phyloP scores from a whole-genome alignment of 768 basidiomycete species.

The Russula emetica region DNA sequence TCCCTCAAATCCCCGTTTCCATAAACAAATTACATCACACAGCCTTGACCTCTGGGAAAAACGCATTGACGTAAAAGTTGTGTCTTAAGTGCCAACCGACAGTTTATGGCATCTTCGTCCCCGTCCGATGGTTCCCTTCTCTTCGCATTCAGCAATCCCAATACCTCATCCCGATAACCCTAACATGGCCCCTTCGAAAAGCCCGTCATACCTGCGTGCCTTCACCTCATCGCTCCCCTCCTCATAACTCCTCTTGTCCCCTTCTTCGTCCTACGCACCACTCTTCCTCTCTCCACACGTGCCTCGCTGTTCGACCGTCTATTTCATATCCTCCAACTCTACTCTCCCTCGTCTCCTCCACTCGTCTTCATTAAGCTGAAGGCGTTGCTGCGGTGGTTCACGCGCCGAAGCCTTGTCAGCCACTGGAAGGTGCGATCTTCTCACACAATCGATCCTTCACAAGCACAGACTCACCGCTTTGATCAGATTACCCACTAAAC shows the following conservation, averaged over 20 bases:
- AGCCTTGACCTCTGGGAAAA: neutral
- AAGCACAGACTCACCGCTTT: neutral
- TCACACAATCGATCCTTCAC: slow-evolving; percentile 1
- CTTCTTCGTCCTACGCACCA: neutral
- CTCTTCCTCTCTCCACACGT: neutral
- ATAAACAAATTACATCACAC: slow-evolving; percentile 8
- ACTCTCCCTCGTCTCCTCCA: neutral
- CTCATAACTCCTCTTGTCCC: neutral
- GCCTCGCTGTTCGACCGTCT: neutral
- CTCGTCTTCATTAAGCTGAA: slow-evolving; percentile 4
- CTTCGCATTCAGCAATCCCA: neutral
- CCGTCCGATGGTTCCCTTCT: neutral
- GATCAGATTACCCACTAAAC: slow-evolving; percentile 8
- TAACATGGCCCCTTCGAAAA: slow-evolving; percentile 3
- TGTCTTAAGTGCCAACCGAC: slow-evolving; percentile 8
- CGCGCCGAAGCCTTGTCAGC: neutral
- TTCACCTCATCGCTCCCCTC: neutral
- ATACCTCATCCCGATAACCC: slow-evolving; percentile 6
- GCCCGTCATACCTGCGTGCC: slow-evolving; percentile 21
- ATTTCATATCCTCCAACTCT: slow-evolving; percentile 25
- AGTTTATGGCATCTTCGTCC: slow-evolving; percentile 16
- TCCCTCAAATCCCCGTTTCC: slow-evolving; percentile 19
- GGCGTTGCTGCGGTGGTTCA: neutral
- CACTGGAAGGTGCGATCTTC: slow-evolving; percentile 2
- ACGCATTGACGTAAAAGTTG: slow-evolving; percentile 20